Percentiles rank a stretch among this genome's conserved stretches.
Conservation (phyloP, 225 moss, liverwort and hornwort species). For the Sphagnum contortum region DNA sequence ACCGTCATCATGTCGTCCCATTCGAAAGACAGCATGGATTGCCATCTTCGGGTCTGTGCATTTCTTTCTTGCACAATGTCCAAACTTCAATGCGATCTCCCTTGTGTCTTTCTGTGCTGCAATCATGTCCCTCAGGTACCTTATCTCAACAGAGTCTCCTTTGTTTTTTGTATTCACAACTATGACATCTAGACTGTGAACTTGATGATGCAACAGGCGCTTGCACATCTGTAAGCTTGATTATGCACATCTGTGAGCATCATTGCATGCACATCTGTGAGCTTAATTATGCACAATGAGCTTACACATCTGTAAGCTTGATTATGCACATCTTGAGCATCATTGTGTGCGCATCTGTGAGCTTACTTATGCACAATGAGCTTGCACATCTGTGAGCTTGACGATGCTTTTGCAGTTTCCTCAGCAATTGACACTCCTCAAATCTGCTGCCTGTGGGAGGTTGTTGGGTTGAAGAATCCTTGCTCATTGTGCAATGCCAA, state of each 20-base stretch:
- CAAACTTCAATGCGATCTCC: conserved; percentile 47
- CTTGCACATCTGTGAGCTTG: not conserved
- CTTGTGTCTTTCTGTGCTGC: conserved; percentile 37
- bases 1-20: not conserved
- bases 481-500: no score
- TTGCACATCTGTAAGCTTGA: no score
- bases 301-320: not conserved
- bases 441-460: not conserved
- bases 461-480: not conserved
- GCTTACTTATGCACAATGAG: not conserved
- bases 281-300: not conserved
- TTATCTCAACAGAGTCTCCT: not conserved
- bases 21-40: conserved; percentile 14
- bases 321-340: not conserved
- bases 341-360: not conserved
- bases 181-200: no score
- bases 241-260: no score
- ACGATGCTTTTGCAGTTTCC: no score
- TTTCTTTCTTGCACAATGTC: conserved; percentile 35
- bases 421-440: not conserved
- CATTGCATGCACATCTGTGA: not conserved
- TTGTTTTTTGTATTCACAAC: no score
- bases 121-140: conserved; percentile 45
- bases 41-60: conserved; percentile 42
- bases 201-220: no score